Evolutionary conservation across 1,139 yeast species (phyloP), one percentile per base, ranked within the genome.

Genomic region (Taiozyma sp.): DNA sequence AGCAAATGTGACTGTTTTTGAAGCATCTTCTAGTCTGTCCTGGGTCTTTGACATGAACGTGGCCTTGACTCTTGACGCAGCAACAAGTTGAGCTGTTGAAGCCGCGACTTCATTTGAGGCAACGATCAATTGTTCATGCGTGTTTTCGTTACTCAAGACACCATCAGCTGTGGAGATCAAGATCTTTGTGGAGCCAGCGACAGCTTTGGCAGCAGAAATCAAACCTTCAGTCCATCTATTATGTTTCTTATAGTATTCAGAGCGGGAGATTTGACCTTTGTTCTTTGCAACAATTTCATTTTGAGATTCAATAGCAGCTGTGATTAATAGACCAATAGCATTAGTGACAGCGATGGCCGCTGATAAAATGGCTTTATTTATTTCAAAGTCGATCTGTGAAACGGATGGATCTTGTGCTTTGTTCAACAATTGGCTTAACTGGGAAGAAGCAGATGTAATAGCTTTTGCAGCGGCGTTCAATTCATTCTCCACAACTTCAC

Each of bases 201-300:
- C 96, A 0, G 95, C 87, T 62, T 87, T 86, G 2, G 97, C 90
- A 14, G 97, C 97, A 57, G 96, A 87, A 43, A 91, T 84, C 51
- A 90, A 80, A 39, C 97, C 97, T 69, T 91, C 96, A 0, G 97
- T 89, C 97, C 97, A 90, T 63, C 96, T 78, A 66, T 84, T 90
- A 66, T 91, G 89, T 69, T 88, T 89, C 66, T 86, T 88, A 71
- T 91, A 91, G 65, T 86, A 91, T 43, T 88, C 90, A 4, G 90
- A 83, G 52, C 83, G 75, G 2, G 90, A 75, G 50, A 79, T 82
- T 1, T 80, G 68, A 7, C 95, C 95, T 57, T 77, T 77, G 40
- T 91, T 90, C 57, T 79, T 79, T 46, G 81, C 77, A 8, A 88
- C 96, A 65, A 90, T 89, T 68, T 90, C 97, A 52, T 80, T 73